Evolutionary conservation across 139 green algal genomes (phyloP).

Genomic region (Diplosphaera chodatii): DNA sequence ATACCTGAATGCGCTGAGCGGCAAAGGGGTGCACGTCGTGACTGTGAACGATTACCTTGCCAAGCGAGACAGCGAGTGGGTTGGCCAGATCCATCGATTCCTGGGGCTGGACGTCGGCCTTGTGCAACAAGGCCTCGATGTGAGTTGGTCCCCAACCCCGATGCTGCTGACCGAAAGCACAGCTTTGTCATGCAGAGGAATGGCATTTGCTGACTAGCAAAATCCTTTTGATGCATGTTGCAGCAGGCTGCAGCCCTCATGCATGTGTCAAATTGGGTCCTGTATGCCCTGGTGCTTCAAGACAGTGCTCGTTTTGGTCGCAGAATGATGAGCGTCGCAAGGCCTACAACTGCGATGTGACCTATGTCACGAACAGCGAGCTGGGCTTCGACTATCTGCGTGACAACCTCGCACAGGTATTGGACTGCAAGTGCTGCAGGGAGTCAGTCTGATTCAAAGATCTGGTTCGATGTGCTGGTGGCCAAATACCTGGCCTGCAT

Average conservation of each 20-base stretch:
- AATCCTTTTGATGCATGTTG: too few relatives aligned
- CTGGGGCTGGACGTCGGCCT: constrained; percentile 87
- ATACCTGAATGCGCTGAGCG: constrained; percentile 91
- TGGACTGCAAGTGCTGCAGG: too few relatives aligned
- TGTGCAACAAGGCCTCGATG: constrained; percentile 53
- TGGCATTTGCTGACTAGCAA: too few relatives aligned
- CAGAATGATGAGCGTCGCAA: constrained; percentile 57
- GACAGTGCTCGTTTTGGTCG: too few relatives aligned
- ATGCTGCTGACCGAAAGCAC: too few relatives aligned
- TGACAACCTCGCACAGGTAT: constrained; percentile 86
- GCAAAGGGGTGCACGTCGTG: constrained; percentile 94
- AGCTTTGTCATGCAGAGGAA: not conserved
- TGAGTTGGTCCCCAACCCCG: too few relatives aligned
- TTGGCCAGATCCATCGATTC: constrained; percentile 93
- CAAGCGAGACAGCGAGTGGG: constrained; percentile 89
- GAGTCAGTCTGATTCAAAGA: too few relatives aligned
- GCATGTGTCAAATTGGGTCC: constrained; percentile 10
- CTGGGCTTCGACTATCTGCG: constrained; percentile 98
- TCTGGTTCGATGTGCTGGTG: too few relatives aligned
- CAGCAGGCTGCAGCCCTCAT: too few relatives aligned
- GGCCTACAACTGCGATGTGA: constrained; percentile 86
- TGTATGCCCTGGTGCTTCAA: too few relatives aligned
- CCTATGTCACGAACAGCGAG: constrained; percentile 97
- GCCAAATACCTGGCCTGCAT: too few relatives aligned
- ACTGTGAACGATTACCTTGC: constrained; percentile 99